These are phyloP conservation scores for Elaphomyces granulatus DNA, from an alignment of 495 filamentous ascomycete species.

Conservation along the genomic window DNA sequence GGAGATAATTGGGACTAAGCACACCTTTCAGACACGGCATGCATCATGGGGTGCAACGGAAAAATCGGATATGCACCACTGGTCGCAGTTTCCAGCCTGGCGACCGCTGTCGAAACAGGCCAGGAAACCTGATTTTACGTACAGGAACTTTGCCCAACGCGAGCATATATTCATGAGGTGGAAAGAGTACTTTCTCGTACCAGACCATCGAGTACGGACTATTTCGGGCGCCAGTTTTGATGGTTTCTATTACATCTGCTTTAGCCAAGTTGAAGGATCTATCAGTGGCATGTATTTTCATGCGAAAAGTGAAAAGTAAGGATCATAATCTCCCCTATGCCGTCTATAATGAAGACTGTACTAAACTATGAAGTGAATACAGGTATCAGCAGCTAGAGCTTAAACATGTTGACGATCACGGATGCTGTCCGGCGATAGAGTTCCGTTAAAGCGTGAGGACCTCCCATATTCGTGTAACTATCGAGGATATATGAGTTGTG, in stretches of 20 bases:
- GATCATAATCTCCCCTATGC: constrained; percentile 7
- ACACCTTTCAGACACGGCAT: constrained; percentile 83
- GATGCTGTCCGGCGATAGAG: constrained; percentile 80
- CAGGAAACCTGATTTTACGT: constrained; percentile 60
- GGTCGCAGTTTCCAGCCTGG: constrained; percentile 81
- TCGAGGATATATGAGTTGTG: background rate
- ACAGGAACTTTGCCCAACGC: constrained; percentile 51
- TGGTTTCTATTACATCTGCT: constrained; percentile 99
- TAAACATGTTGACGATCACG: constrained; percentile 68
- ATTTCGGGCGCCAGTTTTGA: constrained; percentile 94
- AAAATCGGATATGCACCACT: constrained; percentile 86
- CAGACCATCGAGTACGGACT: constrained; percentile 78
- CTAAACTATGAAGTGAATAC: constrained; percentile 9
- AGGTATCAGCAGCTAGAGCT: constrained; percentile 91
- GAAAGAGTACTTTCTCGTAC: constrained; percentile 98
- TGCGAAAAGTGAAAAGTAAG: constrained; percentile 89
- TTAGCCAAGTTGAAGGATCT: constrained; percentile 75
- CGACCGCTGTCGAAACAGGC: constrained; percentile 62
- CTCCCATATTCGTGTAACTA: background rate
- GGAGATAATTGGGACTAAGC: constrained; percentile 92
- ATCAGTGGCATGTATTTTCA: constrained; percentile 97
- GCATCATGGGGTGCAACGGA: constrained; percentile 84
- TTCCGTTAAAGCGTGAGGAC: constrained; percentile 51
- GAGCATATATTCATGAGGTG: constrained; percentile 98
- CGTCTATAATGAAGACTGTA: constrained; percentile 5